Evolutionary conservation across 305 asterid genomes (phyloP).

Genomic region (Fraxinus angustifolia): DNA sequence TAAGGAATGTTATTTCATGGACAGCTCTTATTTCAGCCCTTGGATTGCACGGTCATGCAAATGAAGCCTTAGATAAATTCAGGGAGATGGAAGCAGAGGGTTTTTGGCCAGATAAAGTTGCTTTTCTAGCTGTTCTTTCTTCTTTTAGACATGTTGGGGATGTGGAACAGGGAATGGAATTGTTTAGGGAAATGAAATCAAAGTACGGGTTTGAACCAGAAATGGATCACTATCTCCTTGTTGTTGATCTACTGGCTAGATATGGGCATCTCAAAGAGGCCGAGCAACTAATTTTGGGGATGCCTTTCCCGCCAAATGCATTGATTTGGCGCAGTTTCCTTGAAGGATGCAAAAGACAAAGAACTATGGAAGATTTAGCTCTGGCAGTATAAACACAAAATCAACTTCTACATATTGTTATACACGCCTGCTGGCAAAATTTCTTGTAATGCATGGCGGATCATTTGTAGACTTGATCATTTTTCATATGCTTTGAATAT

Average conservation of each 20-base stretch:
- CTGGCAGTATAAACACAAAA: slow-evolving; percentile 12
- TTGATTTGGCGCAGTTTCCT: slow-evolving; percentile 58
- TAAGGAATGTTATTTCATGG: slow-evolving; percentile 49
- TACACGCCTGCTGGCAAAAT: not conserved
- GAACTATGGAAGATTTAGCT: slow-evolving; percentile 12
- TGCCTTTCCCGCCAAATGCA: slow-evolving; percentile 62
- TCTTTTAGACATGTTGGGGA: slow-evolving; percentile 62
- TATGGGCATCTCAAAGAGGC: slow-evolving; percentile 51
- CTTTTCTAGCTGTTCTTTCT: slow-evolving; percentile 45
- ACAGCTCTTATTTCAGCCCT: slow-evolving; percentile 46
- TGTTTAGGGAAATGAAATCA: slow-evolving; percentile 40
- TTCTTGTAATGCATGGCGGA: not conserved
- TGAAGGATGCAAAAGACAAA: slow-evolving; percentile 56
- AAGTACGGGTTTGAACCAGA: slow-evolving; percentile 51
- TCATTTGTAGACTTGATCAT: not conserved
- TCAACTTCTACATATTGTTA: not conserved
- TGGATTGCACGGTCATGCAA: slow-evolving; percentile 49
- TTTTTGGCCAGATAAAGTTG: slow-evolving; percentile 46
- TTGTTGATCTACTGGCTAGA: slow-evolving; percentile 51
- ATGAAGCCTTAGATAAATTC: slow-evolving; percentile 44
- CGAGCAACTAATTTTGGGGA: slow-evolving; percentile 41
- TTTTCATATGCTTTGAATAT: not conserved
- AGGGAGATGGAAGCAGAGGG: slow-evolving; percentile 45
- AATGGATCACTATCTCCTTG: slow-evolving; percentile 50
- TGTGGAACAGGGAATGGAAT: slow-evolving; percentile 46